A percentile compares a stretch with the other conserved stretches of the same genome.
Evolutionary conservation across 192 early-diverging fungal species (phyloP).

Genomic region (Allomyces arbusculus): DNA sequence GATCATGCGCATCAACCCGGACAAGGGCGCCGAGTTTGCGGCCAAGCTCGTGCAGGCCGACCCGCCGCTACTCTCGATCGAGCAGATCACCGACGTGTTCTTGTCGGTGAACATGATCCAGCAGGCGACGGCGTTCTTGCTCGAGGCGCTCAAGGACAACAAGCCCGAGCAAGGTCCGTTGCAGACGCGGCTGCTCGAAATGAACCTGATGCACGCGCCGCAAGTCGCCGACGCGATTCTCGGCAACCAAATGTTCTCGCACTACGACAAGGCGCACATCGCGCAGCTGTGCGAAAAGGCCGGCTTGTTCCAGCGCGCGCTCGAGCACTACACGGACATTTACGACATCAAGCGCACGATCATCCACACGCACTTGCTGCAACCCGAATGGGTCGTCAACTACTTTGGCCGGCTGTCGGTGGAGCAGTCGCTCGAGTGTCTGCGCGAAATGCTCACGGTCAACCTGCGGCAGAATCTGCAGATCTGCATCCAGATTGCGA

Average conservation of each 20-base stretch:
- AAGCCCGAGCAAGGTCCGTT: conserved; percentile 72
- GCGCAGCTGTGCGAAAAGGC: conserved; percentile 93
- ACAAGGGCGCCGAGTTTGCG: conserved; percentile 88
- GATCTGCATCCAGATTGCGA: conserved; percentile 83
- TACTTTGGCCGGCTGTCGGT: conserved; percentile 93
- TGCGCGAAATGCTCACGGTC: conserved; percentile 80
- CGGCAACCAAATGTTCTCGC: conserved; percentile 83
- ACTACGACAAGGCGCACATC: conserved; percentile 83
- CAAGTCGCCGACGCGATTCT: conserved; percentile 98
- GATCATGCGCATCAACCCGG: conserved; percentile 75
- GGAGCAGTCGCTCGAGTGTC: conserved; percentile 85
- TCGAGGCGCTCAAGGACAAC: conserved; percentile 91
- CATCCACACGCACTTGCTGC: conserved; percentile 67
- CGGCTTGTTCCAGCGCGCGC: conserved; percentile 79
- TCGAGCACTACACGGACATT: conserved; percentile 93
- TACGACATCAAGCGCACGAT: conserved; percentile 91
- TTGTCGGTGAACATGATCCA: conserved; percentile 78
- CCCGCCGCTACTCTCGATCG: conserved; percentile 62
- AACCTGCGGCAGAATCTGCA: conserved; percentile 92
- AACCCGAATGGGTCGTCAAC: conserved; percentile 74
- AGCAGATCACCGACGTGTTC: conserved; percentile 87
- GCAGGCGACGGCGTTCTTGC: conserved; percentile 87
- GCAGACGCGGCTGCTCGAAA: conserved; percentile 88
- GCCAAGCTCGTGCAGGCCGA: conserved; percentile 59
- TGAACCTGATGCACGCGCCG: conserved; percentile 90